These are phyloP conservation scores for Sporobolomyces roseus DNA, from an alignment of 768 basidiomycete species.

Conservation along the genomic window DNA sequence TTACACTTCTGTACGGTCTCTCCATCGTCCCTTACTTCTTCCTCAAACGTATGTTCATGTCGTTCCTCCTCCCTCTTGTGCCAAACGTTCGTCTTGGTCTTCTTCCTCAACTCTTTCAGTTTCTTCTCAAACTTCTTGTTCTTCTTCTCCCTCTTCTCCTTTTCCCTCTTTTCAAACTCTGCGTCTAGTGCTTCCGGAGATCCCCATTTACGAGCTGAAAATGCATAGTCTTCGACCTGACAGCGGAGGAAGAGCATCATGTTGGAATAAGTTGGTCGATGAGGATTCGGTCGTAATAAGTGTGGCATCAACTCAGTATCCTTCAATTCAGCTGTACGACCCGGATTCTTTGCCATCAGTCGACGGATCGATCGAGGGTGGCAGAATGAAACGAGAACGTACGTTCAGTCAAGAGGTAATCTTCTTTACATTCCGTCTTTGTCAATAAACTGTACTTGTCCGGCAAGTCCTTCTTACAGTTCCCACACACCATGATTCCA, in stretches of 20 bases:
- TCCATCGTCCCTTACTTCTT: constrained; percentile 56
- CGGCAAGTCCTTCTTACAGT: constrained; percentile 80
- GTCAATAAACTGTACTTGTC: constrained; percentile 93
- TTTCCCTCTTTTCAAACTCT: constrained; percentile 73
- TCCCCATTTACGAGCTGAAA: constrained; percentile 83
- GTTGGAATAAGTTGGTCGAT: constrained; percentile 90
- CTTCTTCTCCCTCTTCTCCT: constrained; percentile 82
- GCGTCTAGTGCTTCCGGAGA: constrained; percentile 82
- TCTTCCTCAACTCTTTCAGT: constrained; percentile 71
- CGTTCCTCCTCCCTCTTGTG: constrained; percentile 79
- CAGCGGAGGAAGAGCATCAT: constrained; percentile 97
- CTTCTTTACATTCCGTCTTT: constrained; percentile 98
- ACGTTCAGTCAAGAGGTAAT: constrained; percentile 93
- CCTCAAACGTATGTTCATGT: constrained; percentile 79
- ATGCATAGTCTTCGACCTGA: constrained; percentile 94
- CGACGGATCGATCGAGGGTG: too few species aligned
- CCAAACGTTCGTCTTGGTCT: constrained; percentile 85
- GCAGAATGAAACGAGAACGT: constrained; percentile 45
- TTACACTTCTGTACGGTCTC: constrained; percentile 65
- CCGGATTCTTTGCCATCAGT: too few species aligned
- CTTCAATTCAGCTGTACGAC: constrained; percentile 71
- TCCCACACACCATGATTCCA: constrained; percentile 76
- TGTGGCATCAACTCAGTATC: constrained; percentile 91
- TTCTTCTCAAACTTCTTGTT: constrained; percentile 93
- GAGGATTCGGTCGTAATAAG: constrained; percentile 87